Evolutionary conservation across 2,329 filamentous ascomycete species (phyloP), one percentile per base, ranked within the genome.

Genomic region (Alternaria novae-zelandiae): DNA sequence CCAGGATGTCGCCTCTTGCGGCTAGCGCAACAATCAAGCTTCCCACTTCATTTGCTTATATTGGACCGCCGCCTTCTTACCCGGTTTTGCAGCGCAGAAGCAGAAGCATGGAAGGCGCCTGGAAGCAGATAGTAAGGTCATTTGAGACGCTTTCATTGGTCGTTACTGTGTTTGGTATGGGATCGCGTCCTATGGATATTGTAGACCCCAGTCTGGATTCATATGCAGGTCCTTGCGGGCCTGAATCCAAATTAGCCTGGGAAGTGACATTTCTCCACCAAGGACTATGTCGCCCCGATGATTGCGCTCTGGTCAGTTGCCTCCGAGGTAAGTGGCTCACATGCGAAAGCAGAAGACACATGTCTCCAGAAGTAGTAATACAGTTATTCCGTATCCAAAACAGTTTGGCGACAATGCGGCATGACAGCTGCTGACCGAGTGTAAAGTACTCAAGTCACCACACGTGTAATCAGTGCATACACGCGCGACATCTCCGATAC

Each of bases 211-310:
- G 69, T 70, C 51, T 13, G 66, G 64, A 60, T 70, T 68, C 61
- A 67, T 67, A 68, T 75, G 70, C n/a, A 8, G 30, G 69, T 74
- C 69, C 74, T 61, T 59, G 47, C 74, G 69, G 73, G 58, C 70
- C 74, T 72, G 65, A 55, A 64, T 61, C 69, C 69, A 76, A 53
- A 78, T 76, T 69, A 74, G 65, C 59, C 64, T 57, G 58, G 63
- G 41, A 23, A 17, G 43, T 30, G 11, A 26, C 41, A 44, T 55
- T 63, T 55, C 58, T 43, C 60, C 60, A 63, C 60, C 57, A 51
- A 62, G 44, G 30, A 59, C 13, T 36, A 15, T 21, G 17, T 26
- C 30, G 13, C 44, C 36, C 30, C 20, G n/a, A 8, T 53, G 54
- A 32, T 20, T 15, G 21, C 20, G 17, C 17, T 32, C 17, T 41